Base-by-base conservation (phyloP, 2,329 filamentous ascomycete genomes). In the Colletotrichum sp. region DNA sequence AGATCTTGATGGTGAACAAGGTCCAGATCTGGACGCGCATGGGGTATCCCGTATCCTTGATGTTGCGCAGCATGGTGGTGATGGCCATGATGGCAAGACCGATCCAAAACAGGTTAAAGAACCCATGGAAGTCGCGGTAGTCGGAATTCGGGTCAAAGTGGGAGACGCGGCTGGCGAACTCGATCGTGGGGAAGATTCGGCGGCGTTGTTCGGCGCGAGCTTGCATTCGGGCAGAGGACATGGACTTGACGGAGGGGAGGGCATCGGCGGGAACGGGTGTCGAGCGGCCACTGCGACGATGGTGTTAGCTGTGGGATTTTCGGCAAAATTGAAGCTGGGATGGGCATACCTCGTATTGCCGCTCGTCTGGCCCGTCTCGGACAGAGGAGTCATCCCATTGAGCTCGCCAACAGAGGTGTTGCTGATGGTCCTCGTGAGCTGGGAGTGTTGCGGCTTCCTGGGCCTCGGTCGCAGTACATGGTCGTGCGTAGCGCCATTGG, bases 71-170 rank as follows among this genome's bases (percentile, higher is more conserved):
- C 88, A 96, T 95, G n/a, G 95, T 95, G 4, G 96, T 99, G 77
- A 98, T 93, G 80, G 96, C 95, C 96, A 99, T 98, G 84, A 99
- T 98, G 79, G 95, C 95, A 75, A 99, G 89, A 12, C 95, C 95
- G 78, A 99, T 96, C 97, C 97, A 99, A 87, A 99, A 99, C 48
- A 99, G 91, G 70, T 97, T 95, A 87, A 98, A 99, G 90, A 99
- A 99, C 82, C 97, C 97, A 80, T 95, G 93, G 84, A 99, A 99
- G 85, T 99, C 96, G 81, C 93, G 93, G 84, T 99, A 96, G 81
- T 98, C 96, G 84, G 95, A 98, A 66, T 92, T 90, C 0, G 96
- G 96, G 82, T 99, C 97, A 83, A 99, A 98, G 86, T 99, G 96
- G 21, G 96, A 99, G 26, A 99, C 93, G 73, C 97, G 94, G 76